Percentiles rank a stretch among this genome's conserved stretches.
phyloP scores from a whole-genome alignment of 495 filamentous ascomycete species.

The Astrothelium macrocarpum region DNA sequence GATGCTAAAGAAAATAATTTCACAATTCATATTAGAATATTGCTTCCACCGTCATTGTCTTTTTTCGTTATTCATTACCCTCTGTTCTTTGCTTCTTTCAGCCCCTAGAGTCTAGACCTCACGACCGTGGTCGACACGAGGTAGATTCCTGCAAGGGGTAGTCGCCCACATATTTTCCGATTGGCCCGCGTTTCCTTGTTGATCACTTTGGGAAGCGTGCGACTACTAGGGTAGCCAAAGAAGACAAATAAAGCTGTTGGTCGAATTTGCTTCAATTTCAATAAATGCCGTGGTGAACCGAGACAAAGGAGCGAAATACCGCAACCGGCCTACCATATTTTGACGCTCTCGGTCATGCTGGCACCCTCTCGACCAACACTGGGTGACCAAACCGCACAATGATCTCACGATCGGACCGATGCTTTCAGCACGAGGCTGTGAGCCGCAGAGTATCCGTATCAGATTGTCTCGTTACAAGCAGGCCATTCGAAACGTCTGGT shows the following conservation, averaged over 20 bases:
- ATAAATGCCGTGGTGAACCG: not conserved
- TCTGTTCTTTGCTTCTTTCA: not conserved
- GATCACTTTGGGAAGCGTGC: not conserved
- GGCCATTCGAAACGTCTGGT: not conserved
- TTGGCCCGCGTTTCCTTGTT: not conserved
- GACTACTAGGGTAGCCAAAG: not conserved
- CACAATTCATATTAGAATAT: not conserved
- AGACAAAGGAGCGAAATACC: not conserved
- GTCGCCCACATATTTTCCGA: conserved; percentile 3
- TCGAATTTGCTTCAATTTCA: not conserved
- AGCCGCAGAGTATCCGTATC: not conserved
- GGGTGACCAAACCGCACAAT: not conserved
- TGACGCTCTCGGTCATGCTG: conserved; percentile 3
- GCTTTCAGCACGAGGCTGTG: not conserved
- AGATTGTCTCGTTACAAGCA: not conserved
- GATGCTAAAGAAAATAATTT: not conserved
- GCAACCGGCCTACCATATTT: conserved; percentile 6
- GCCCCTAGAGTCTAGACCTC: not conserved
- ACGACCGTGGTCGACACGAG: not conserved
- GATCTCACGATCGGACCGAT: not conserved
- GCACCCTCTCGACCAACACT: not conserved
- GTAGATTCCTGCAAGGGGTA: not conserved
- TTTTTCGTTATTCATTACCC: not conserved
- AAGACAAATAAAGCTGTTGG: conserved; percentile 4
- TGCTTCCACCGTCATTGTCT: not conserved